A percentile compares a stretch with the other conserved stretches of the same genome.
phyloP scores from a whole-genome alignment of 805 yeast species.

The Kregervanrija fluxuum region DNA sequence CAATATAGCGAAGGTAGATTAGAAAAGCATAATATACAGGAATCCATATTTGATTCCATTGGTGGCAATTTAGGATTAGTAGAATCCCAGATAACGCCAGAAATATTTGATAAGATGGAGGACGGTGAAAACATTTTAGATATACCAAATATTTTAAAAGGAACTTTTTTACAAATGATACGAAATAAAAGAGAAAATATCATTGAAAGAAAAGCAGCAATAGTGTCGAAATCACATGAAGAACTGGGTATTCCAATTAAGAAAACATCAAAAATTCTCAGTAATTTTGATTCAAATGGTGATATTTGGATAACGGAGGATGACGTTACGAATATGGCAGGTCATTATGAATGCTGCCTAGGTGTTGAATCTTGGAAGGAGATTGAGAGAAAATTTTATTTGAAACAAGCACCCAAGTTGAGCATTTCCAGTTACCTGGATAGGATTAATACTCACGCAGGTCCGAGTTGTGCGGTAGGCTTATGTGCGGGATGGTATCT shows the following conservation, averaged over 20 bases:
- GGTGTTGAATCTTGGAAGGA: slow-evolving; percentile 6
- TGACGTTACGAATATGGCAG: slow-evolving; percentile 8
- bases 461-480: slow-evolving; percentile 26
- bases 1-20: not conserved
- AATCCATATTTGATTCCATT: slow-evolving; percentile 10
- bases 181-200: too few species aligned
- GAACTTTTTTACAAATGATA: too few species aligned
- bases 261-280: slow-evolving; percentile 19
- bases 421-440: slow-evolving; percentile 23
- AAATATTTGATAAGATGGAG: not conserved
- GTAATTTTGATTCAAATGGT: slow-evolving; percentile 20
- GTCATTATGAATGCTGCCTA: slow-evolving; percentile 10
- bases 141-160: too few species aligned
- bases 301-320: not conserved
- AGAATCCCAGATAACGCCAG: slow-evolving; percentile 1
- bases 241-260: slow-evolving; percentile 25
- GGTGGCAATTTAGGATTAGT: slow-evolving; percentile 3
- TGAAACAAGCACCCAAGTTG: slow-evolving; percentile 26
- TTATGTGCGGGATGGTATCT: slow-evolving; percentile 26
- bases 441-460: slow-evolving; percentile 24
- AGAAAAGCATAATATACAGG: slow-evolving; percentile 9
- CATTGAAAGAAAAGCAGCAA: slow-evolving; percentile 3
- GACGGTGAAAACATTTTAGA: not conserved
- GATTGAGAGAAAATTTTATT: slow-evolving; percentile 24
- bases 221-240: slow-evolving; percentile 16